Conservation (phyloP, 2,329 filamentous ascomycete genomes). For the Pestalotiopsis sp. region DNA sequence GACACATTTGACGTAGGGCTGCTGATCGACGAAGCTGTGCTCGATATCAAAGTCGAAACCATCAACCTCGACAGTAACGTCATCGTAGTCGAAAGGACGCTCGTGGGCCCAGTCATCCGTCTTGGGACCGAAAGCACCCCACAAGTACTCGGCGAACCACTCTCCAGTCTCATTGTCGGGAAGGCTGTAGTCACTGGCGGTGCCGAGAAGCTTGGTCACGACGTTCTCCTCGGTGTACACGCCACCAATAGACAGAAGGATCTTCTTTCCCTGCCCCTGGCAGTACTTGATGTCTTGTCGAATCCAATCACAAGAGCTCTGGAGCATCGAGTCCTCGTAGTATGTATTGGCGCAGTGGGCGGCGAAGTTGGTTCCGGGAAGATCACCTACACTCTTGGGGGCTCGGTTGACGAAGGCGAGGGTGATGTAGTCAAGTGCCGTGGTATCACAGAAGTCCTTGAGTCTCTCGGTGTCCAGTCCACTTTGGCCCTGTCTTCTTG, state of each 20-base stretch:
- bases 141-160: slow-evolving; percentile 5
- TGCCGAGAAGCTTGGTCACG: slow-evolving; percentile 22
- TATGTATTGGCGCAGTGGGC: slow-evolving; percentile 33
- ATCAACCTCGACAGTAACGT: slow-evolving; percentile 14
- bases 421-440: slow-evolving; percentile 39
- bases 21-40: slow-evolving; percentile 17
- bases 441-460: slow-evolving; percentile 30
- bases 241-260: slow-evolving; percentile 65
- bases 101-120: not conserved
- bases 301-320: slow-evolving; percentile 1
- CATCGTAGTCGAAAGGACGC: slow-evolving; percentile 9
- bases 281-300: slow-evolving; percentile 42
- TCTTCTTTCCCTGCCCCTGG: slow-evolving; percentile 59
- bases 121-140: slow-evolving; percentile 2
- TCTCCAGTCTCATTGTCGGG: not conserved
- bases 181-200: slow-evolving; percentile 30
- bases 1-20: slow-evolving; percentile 21
- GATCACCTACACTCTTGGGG: slow-evolving; percentile 30
- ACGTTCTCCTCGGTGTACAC: not conserved
- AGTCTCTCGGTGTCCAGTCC: slow-evolving; percentile 20
- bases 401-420: slow-evolving; percentile 39
- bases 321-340: slow-evolving; percentile 29
- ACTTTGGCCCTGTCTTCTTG: slow-evolving; percentile 17
- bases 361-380: slow-evolving; percentile 39
- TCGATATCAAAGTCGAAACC: slow-evolving; percentile 26